Evolutionary conservation across 2,329 filamentous ascomycete species (phyloP).

Genomic region (Delphinella strobiligena): DNA sequence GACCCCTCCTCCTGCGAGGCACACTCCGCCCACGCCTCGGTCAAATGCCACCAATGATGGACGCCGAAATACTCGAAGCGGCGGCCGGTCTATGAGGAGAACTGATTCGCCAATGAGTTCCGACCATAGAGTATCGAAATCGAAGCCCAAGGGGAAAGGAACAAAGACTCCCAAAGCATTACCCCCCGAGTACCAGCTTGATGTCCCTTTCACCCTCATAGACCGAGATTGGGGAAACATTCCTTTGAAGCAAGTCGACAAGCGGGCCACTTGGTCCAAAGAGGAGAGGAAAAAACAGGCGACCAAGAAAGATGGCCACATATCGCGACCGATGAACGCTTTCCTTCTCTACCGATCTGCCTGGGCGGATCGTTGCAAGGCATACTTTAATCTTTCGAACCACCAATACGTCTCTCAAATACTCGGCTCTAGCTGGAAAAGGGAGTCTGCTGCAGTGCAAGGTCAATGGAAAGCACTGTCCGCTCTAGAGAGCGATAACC

Average conservation of each 20-base stretch:
- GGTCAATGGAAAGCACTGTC: conserved; percentile 70
- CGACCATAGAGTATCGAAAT: conserved; percentile 20
- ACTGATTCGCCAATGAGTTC: conserved; percentile 24
- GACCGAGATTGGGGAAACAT: conserved; percentile 49
- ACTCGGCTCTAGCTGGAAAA: conserved; percentile 75
- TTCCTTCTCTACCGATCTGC: conserved; percentile 97
- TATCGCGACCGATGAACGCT: conserved; percentile 90
- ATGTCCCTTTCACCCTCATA: conserved; percentile 57
- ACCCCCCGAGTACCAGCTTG: conserved; percentile 41
- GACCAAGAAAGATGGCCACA: conserved; percentile 59
- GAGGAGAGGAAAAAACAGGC: conserved; percentile 54
- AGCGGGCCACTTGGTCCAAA: conserved; percentile 61
- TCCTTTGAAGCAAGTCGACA: conserved; percentile 63
- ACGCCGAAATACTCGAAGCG: conserved; percentile 28
- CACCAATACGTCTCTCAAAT: conserved; percentile 84
- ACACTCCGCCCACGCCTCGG: conserved; percentile 31
- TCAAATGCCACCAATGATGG: conserved; percentile 30
- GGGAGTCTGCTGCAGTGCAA: conserved; percentile 62
- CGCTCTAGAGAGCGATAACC: conserved; percentile 69
- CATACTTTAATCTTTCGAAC: conserved; percentile 73
- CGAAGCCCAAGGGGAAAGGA: conserved; percentile 32
- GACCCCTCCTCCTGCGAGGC: conserved; percentile 13
- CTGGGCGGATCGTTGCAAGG: conserved; percentile 76
- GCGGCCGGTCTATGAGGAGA: conserved; percentile 18
- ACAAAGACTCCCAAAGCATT: conserved; percentile 30